Conservation (phyloP, 208 protist genomes). For the Acanthamoeba triangularis region DNA sequence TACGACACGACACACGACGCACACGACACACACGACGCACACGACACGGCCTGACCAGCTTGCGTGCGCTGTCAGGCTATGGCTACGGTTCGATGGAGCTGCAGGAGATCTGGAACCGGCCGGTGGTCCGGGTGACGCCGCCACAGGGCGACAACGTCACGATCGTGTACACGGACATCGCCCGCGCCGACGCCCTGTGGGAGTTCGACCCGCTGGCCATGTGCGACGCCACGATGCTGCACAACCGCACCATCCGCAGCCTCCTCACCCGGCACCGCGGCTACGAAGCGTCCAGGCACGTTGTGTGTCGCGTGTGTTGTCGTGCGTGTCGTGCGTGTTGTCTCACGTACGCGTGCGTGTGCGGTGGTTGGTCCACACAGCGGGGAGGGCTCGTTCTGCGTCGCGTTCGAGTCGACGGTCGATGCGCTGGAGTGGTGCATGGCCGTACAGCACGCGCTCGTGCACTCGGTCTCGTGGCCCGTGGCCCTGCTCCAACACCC, state of each 20-base stretch:
- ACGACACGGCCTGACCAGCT: no score
- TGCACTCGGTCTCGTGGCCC: not conserved
- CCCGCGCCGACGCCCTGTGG: conserved; percentile 1
- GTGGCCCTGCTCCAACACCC: conserved; percentile 19
- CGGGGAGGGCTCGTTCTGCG: conserved; percentile 41
- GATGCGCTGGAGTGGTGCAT: not conserved
- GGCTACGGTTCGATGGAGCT: no score
- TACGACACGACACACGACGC: no score
- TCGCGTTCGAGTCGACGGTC: conserved; percentile 18
- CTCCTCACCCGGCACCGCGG: not conserved
- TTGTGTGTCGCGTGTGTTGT: no score
- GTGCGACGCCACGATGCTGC: not conserved
- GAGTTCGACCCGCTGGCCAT: not conserved
- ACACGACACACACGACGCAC: no score
- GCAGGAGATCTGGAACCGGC: no score
- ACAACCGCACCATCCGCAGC: not conserved
- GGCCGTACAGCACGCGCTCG: conserved; percentile 19
- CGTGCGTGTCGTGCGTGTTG: no score
- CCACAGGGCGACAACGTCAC: not conserved
- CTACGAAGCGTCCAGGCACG: not conserved
- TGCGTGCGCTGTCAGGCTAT: no score
- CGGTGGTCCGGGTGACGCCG: no score
- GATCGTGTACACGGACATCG: not conserved
- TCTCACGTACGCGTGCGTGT: no score
- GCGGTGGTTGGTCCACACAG: not conserved